Evolutionary conservation across 2,329 filamentous ascomycete species (phyloP), one percentile per base, ranked within the genome.

Genomic region (Neobulgaria alba): DNA sequence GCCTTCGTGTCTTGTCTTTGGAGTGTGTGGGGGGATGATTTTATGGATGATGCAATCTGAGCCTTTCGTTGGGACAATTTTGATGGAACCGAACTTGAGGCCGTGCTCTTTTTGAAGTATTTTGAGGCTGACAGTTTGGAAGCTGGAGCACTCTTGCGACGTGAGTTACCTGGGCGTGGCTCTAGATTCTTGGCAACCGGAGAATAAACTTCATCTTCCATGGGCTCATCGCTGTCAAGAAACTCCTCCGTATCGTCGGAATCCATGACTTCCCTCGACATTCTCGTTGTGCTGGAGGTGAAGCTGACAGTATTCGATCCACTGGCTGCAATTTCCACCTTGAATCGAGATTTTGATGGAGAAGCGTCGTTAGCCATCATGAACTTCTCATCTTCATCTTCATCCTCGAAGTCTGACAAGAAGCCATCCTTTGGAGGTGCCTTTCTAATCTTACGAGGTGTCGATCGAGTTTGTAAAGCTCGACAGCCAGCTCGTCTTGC

Each of bases 401-500:
- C 41, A 29, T 47, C 23, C 37, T 44, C 38, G 38, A 36, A 26
- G 12, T 26, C 23, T 7, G 23, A 26, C 23, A 26, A 7, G 12
- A 43, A 48, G 29, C 39, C 47, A 39, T 23, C 40, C 43, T 19
- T 47, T 12, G 46, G 46, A 8, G 33, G 14, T 16, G 43, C 31
- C 15, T 45, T 46, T 20, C 23, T 26, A 8, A 33, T 14, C 4
- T 44, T 47, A 19, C 50, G 48, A 15, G 47, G 34, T 12, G 38
- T 46, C 43, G 42, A 38, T 15, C 42, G 33, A 23, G 36, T 18
- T 50, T 40, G 50, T 62, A 64, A 7, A 7, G 23, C 12, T 7
- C 23, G 23, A 7, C 23, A 26, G 12, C 12, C 23, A 12, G 23
- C 23, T 26, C 12, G 7, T 26, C 12, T 7, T 7, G 23, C 23